Evolutionary conservation across 441 rosid genomes (phyloP), one percentile per base, ranked within the genome.

Genomic region (Syzygium malaccense): DNA sequence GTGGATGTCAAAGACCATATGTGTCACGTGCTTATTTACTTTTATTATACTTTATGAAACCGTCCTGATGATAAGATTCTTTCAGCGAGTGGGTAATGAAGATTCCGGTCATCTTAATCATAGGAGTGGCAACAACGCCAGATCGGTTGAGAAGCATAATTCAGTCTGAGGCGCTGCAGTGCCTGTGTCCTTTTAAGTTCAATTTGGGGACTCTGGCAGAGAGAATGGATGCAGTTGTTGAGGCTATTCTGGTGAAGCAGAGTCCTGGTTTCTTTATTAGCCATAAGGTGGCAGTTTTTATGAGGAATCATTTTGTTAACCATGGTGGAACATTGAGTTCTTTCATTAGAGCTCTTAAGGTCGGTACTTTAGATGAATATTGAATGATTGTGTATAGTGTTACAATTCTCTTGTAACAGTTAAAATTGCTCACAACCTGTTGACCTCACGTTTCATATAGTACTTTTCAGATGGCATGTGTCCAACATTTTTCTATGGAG

Each of bases 311-410:
- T 91, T 97, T 98, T 91, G 88, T 90, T 86, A 93, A 92, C 90
- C 97, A 95, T 90, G 98, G 97, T 93, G 99, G 99, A 89, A 95
- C 99, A 14, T 87, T 97, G 87, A 96, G 98, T 88, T 94, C 99
- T 86, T 96, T 98, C 88, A 89, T 96, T 79, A 95, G 95, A 94
- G 95, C 97, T 88, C 92, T 98, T 86, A 98, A 98, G 99, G 99
- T 98, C 87, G 48, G 92, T 86, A 87, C 89, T 89, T 86, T n/a
- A 33, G 62, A 85, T 30, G 62, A 32, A 12, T 55, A 15, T 55
- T 54, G 60, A 85, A 85, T 55, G 51, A 55, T 75, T 33, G 53
- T 51, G 41, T 55, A 49, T 86, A 33, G 14, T 8, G 49, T 54
- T 37, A 41, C 13, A 13, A 23, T 55, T 32, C 17, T 54, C 83